These are phyloP conservation scores for Nematodospora anomalae DNA, from an alignment of 1,139 yeast genomes.

Conservation along the genomic window DNA sequence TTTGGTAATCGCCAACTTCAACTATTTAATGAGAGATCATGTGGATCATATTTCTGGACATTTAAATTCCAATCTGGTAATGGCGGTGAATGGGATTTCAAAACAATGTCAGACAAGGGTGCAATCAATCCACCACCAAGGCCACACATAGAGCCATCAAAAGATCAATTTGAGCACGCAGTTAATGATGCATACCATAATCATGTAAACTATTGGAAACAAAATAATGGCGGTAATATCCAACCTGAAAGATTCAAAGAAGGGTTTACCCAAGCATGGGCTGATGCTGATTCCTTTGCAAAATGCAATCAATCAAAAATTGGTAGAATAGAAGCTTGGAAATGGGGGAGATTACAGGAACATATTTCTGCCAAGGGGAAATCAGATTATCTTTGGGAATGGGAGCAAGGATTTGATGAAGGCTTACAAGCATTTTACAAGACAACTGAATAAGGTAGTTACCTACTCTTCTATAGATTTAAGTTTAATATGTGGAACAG, in stretches of 20 bases:
- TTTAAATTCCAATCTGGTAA: conserved; percentile 82
- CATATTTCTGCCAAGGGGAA: conserved; percentile 58
- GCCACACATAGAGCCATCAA: conserved; percentile 33
- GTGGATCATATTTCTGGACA: conserved; percentile 90
- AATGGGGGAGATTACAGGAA: conserved; percentile 46
- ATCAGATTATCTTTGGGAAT: conserved; percentile 73
- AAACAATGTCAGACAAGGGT: conserved; percentile 71
- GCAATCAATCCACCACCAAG: conserved; percentile 39
- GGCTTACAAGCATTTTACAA: conserved; percentile 46
- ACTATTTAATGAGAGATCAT: conserved; percentile 47
- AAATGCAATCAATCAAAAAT: conserved; percentile 65
- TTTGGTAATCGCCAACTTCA: conserved; percentile 45
- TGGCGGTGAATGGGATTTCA: conserved; percentile 96
- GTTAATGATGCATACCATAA: conserved; percentile 38
- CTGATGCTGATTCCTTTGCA: conserved; percentile 67
- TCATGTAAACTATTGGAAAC: conserved; percentile 72
- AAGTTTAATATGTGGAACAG: too few relatives aligned
- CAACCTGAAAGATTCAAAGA: conserved; percentile 81
- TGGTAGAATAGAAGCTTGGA: conserved; percentile 77
- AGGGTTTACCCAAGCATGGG: conserved; percentile 75
- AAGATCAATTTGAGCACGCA: conserved; percentile 42
- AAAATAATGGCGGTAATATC: conserved; percentile 58
- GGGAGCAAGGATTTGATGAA: conserved; percentile 77
- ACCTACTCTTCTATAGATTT: neutral
- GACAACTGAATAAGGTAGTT: conserved; percentile 2